Evolutionary conservation across 2,329 filamentous ascomycete genomes (phyloP).

Genomic region (Ophiosphaerella narmari): DNA sequence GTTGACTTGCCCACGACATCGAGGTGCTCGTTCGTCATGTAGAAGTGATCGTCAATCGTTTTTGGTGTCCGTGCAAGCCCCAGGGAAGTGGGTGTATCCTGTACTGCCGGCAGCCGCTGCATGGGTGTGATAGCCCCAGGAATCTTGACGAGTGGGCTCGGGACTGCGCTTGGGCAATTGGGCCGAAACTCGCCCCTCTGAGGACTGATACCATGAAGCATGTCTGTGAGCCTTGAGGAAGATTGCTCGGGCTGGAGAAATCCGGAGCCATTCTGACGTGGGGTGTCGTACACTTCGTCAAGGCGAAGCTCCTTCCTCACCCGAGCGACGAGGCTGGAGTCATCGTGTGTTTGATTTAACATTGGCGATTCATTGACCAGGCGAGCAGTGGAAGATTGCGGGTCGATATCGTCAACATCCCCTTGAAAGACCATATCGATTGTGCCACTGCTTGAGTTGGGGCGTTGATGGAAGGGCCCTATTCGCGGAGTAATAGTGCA

Average conservation of each 20-base stretch:
- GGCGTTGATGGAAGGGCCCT: conserved; percentile 4
- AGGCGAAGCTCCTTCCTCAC: conserved; percentile 29
- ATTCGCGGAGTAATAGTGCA: conserved; percentile 21
- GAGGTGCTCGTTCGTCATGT: conserved; percentile 43
- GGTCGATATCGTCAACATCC: conserved; percentile 24
- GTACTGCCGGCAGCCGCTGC: conserved; percentile 5
- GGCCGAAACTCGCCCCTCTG: conserved; percentile 24
- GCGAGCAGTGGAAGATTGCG: conserved; percentile 14
- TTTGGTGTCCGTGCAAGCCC: conserved; percentile 11
- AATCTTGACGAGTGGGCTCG: conserved; percentile 34
- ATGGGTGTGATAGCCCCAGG: conserved; percentile 7
- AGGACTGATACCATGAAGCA: conserved; percentile 29
- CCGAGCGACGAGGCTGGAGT: conserved; percentile 11
- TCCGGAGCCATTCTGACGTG: conserved; percentile 2
- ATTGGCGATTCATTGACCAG: conserved; percentile 6
- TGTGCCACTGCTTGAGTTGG: conserved; percentile 19
- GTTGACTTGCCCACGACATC: conserved; percentile 36
- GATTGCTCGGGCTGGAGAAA: conserved; percentile 24
- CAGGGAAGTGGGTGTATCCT: neutral
- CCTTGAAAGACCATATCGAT: conserved; percentile 35
- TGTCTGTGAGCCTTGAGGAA: conserved; percentile 33
- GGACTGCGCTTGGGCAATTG: conserved; percentile 35
- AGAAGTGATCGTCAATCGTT: conserved; percentile 38
- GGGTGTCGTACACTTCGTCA: conserved; percentile 3
- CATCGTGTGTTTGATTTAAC: conserved; percentile 7